A percentile compares a stretch with the other conserved stretches of the same genome.
These are phyloP conservation scores for Yarrowia divulgata DNA, from an alignment of 805 yeast species.

Conservation along the genomic window DNA sequence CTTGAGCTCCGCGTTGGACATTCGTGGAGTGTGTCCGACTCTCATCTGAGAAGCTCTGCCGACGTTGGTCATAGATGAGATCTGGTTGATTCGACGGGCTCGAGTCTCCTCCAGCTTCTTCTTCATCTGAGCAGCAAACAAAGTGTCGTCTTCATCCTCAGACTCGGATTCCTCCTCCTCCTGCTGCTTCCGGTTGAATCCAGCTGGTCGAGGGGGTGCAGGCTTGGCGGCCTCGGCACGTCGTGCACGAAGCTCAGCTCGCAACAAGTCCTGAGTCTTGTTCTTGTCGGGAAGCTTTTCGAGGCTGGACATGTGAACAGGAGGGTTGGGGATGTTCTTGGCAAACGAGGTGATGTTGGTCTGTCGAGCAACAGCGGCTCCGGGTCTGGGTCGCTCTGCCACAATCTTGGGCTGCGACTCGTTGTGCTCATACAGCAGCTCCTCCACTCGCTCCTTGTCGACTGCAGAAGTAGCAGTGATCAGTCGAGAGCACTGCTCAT, in stretches of 20 bases:
- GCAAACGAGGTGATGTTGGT: conserved; percentile 45
- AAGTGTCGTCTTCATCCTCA: conserved; percentile 50
- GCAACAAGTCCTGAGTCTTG: conserved; percentile 41
- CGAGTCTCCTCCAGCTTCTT: conserved; percentile 43
- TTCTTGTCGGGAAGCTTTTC: conserved; percentile 43
- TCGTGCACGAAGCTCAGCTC: conserved; percentile 34
- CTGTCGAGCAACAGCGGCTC: conserved; percentile 1
- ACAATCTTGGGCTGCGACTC: conserved; percentile 15
- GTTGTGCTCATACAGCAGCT: conserved; percentile 28
- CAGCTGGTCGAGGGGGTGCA: conserved; percentile 60
- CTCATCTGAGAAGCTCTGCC: conserved; percentile 39
- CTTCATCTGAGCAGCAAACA: conserved; percentile 50
- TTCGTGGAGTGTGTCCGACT: conserved; percentile 46
- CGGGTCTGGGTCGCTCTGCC: conserved; percentile 14
- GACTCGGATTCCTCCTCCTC: conserved; percentile 44
- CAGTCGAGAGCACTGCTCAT: conserved; percentile 35
- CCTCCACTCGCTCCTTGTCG: conserved; percentile 22
- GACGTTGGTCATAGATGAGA: conserved; percentile 31
- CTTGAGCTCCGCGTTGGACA: conserved; percentile 60
- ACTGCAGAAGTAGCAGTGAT: conserved; percentile 14
- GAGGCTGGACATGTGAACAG: conserved; percentile 30
- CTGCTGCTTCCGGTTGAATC: conserved; percentile 51
- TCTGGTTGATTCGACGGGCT: conserved; percentile 40
- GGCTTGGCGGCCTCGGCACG: conserved; percentile 41
- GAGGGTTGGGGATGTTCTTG: conserved; percentile 40